phyloP scores from a whole-genome alignment of 208 protist species.

The Trichomonas gallinae region DNA sequence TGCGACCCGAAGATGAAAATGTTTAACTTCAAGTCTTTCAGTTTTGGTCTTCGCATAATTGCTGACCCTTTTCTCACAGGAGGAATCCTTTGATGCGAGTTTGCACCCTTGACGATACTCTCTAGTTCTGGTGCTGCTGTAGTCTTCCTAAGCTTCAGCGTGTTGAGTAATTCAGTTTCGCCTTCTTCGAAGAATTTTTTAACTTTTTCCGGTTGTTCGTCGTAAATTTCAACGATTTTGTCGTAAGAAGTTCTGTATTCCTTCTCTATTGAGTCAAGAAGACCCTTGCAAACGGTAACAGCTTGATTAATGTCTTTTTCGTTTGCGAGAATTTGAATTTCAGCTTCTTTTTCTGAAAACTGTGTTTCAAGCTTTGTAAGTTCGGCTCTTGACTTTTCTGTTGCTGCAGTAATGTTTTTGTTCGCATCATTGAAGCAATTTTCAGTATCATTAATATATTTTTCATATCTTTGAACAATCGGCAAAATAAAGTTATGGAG shows the following conservation, averaged over 20 bases:
- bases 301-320: background rate
- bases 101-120: background rate
- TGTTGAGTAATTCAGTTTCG: background rate
- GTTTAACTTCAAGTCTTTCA: background rate
- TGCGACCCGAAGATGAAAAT: background rate
- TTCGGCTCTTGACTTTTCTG: background rate
- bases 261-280: background rate
- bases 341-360: background rate
- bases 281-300: background rate
- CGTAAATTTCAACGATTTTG: background rate
- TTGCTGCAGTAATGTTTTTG: background rate
- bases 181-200: background rate
- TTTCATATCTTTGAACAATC: background rate
- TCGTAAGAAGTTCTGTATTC: background rate
- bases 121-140: background rate
- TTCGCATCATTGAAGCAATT: background rate
- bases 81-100: background rate
- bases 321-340: background rate
- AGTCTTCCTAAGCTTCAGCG: background rate
- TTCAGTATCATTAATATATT: background rate
- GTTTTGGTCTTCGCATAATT: background rate
- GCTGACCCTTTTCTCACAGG: background rate
- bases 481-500: background rate
- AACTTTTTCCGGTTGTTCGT: background rate
- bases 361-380: background rate